Evolutionary conservation across 1,139 yeast genomes (phyloP).

Genomic region (Hyphopichia buzzinii): DNA sequence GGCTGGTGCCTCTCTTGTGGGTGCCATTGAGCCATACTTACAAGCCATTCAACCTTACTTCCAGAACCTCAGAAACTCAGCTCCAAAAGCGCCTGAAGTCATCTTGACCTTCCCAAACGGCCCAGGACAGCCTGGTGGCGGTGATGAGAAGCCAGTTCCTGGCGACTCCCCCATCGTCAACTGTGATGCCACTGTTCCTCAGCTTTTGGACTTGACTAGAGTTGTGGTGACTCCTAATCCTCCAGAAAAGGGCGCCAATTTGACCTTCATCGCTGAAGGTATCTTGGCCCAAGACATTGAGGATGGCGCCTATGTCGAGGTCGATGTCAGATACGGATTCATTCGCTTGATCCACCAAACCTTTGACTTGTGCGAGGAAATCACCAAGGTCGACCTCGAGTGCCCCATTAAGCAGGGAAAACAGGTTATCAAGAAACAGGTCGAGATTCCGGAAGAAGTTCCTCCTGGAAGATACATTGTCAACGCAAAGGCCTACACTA

Average conservation of each 20-base stretch:
- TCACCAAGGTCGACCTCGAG: slow-evolving; percentile 72
- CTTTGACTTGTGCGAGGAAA: slow-evolving; percentile 85
- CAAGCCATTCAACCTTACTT: slow-evolving; percentile 4
- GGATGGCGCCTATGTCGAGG: slow-evolving; percentile 90
- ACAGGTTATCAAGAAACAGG: slow-evolving; percentile 63
- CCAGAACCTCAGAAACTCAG: not conserved
- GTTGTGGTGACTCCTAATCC: slow-evolving; percentile 80
- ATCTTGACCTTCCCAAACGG: slow-evolving; percentile 13
- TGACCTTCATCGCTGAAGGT: slow-evolving; percentile 79
- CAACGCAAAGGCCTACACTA: slow-evolving; percentile 84
- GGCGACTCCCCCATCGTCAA: slow-evolving; percentile 83
- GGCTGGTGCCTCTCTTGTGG: slow-evolving; percentile 22
- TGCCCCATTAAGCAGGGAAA: slow-evolving; percentile 80
- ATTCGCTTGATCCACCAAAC: slow-evolving; percentile 83
- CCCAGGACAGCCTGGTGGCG: slow-evolving; percentile 11
- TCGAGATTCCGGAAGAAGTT: slow-evolving; percentile 86
- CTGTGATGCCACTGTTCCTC: slow-evolving; percentile 67
- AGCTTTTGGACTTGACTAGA: slow-evolving; percentile 58
- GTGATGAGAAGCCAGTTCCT: slow-evolving; percentile 71
- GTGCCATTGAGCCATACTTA: slow-evolving; percentile 16
- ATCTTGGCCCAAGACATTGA: slow-evolving; percentile 50
- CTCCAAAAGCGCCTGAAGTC: slow-evolving; percentile 9
- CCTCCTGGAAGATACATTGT: slow-evolving; percentile 94
- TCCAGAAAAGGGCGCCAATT: slow-evolving; percentile 74
- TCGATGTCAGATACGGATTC: slow-evolving; percentile 89